A percentile compares a stretch with the other conserved stretches of the same genome.
Conservation (phyloP, 768 basidiomycete species). For the Kwoniella shandongensis region DNA sequence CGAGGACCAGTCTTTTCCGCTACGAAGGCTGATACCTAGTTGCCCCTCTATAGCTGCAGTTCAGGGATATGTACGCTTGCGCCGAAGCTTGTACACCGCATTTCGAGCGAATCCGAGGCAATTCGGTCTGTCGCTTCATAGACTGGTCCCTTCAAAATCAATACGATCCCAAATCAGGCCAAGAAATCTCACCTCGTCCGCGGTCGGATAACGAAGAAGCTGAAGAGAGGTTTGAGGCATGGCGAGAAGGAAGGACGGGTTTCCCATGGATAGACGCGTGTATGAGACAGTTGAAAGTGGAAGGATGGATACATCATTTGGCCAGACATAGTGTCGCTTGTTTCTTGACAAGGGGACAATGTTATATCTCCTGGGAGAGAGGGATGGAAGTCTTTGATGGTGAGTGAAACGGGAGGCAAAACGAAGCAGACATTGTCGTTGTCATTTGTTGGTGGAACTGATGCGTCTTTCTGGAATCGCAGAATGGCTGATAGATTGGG, state of each 20-base stretch:
- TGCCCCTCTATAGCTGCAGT: no score
- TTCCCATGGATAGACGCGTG: slow-evolving; percentile 54
- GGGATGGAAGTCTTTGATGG: slow-evolving; percentile 56
- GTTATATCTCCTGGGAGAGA: slow-evolving; percentile 56
- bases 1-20: not conserved
- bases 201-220: slow-evolving; percentile 34
- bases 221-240: slow-evolving; percentile 46
- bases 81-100: slow-evolving; percentile 51
- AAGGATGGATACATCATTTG: slow-evolving; percentile 56
- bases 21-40: no score
- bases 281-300: slow-evolving; percentile 52
- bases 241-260: slow-evolving; percentile 52
- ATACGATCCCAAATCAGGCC: slow-evolving; percentile 49
- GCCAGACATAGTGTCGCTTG: slow-evolving; percentile 54
- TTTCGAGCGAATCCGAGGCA: slow-evolving; percentile 53
- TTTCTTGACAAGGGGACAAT: slow-evolving; percentile 54
- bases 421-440: no score
- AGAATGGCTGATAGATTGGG: slow-evolving; percentile 55
- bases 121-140: slow-evolving; percentile 50
- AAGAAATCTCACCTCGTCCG: slow-evolving; percentile 49
- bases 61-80: slow-evolving; percentile 54
- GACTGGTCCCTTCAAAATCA: slow-evolving; percentile 53
- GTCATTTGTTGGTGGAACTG: no score
- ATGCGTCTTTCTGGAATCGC: not conserved
- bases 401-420: slow-evolving; percentile 14